Conservation (phyloP, 2,329 filamentous ascomycete genomes). For the Colletotrichum lupini region DNA sequence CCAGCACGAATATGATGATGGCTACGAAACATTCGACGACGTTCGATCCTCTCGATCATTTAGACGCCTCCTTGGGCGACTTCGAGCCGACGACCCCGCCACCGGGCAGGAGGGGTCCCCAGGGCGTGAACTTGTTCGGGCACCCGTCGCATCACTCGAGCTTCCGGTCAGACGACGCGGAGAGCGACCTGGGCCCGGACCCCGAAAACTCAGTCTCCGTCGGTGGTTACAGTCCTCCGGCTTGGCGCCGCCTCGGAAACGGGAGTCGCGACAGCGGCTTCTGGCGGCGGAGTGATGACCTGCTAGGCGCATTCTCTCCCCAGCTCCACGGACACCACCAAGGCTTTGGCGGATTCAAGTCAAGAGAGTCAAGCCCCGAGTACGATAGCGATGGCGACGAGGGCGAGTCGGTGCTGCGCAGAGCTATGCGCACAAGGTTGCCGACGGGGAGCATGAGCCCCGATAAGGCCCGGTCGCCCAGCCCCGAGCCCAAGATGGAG, state of each 20-base stretch:
- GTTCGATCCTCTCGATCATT: conserved; percentile 52
- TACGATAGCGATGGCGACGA: conserved; percentile 49
- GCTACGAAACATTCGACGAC: conserved; percentile 38
- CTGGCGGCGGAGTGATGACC: conserved; percentile 66
- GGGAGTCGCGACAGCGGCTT: conserved; percentile 68
- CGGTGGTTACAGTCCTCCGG: conserved; percentile 70
- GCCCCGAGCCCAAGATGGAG: conserved; percentile 58
- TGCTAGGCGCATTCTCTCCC: conserved; percentile 57
- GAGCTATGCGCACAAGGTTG: conserved; percentile 65
- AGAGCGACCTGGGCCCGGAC: conserved; percentile 46
- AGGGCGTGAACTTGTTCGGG: conserved; percentile 43
- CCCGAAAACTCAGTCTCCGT: conserved; percentile 59
- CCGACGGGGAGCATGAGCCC: conserved; percentile 67
- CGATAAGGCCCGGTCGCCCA: conserved; percentile 59
- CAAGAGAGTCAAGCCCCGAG: conserved; percentile 46
- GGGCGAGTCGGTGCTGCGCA: conserved; percentile 57
- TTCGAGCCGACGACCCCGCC: conserved; percentile 61
- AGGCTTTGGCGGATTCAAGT: conserved; percentile 31
- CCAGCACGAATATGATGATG: conserved; percentile 37
- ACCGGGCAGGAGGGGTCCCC: conserved; percentile 39
- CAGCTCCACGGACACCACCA: conserved; percentile 35
- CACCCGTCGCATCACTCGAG: conserved; percentile 56
- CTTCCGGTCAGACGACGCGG: conserved; percentile 52
- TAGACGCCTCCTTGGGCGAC: conserved; percentile 66
- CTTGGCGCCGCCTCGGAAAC: conserved; percentile 71